These are phyloP conservation scores for Chlorella sp. DNA, from an alignment of 139 green algal genomes.

Conservation along the genomic window DNA sequence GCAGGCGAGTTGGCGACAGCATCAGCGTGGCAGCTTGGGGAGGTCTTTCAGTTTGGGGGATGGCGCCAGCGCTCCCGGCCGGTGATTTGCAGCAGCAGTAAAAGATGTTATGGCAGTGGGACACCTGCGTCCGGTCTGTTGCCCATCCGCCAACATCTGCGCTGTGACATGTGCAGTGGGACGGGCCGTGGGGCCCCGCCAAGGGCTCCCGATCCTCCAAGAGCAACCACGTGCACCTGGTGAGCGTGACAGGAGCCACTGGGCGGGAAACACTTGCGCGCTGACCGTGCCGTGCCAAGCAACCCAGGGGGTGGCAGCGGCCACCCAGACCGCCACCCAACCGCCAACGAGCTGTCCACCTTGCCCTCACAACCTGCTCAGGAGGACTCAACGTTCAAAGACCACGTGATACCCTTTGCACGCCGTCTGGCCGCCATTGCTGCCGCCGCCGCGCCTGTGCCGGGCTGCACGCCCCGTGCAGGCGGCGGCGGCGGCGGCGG, in stretches of 20 bases:
- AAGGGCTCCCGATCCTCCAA: background rate
- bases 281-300: too few relatives aligned
- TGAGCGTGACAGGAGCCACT: background rate
- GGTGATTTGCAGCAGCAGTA: too few relatives aligned
- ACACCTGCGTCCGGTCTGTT: background rate
- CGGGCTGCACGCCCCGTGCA: background rate
- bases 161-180: background rate
- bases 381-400: background rate
- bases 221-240: conserved; percentile 1
- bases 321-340: background rate
- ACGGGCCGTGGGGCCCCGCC: conserved; percentile 2
- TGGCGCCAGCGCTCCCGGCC: background rate
- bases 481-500: too few relatives aligned
- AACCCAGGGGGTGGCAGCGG: background rate
- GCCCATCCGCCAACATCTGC: too few relatives aligned
- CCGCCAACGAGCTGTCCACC: too few relatives aligned
- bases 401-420: background rate
- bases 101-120: too few relatives aligned
- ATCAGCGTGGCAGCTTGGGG: background rate
- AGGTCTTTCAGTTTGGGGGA: too few relatives aligned
- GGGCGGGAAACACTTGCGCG: background rate
- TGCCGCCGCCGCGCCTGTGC: background rate
- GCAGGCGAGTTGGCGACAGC: background rate
- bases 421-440: background rate
- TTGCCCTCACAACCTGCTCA: background rate